These are phyloP conservation scores for Paramecium sexaurelia DNA, from an alignment of 73 alveolate genomes.

Conservation along the genomic window DNA sequence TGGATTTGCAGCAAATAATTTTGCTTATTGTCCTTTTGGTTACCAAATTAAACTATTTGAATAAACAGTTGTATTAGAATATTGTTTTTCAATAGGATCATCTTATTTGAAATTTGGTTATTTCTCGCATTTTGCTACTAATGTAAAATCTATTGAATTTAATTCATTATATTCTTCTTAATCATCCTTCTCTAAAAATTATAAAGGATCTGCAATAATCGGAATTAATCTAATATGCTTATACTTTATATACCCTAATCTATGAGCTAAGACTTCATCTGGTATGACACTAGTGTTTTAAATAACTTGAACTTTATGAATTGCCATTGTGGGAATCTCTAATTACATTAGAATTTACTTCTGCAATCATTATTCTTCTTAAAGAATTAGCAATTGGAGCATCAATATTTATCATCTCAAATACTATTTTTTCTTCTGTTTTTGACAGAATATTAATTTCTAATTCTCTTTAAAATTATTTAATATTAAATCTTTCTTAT, in stretches of 20 bases:
- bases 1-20: constrained; percentile 76
- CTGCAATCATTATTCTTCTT: constrained; percentile 96
- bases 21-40: constrained; percentile 84
- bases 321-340: constrained; percentile 97
- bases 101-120: constrained; percentile 74
- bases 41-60: constrained; percentile 83
- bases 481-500: constrained; percentile 23
- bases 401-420: constrained; percentile 92
- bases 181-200: constrained; percentile 74
- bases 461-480: neutral
- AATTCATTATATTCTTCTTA: constrained; percentile 85
- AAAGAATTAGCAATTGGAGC: constrained; percentile 97
- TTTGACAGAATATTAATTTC: constrained; percentile 30
- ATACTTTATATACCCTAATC: constrained; percentile 80
- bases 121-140: constrained; percentile 85
- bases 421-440: constrained; percentile 85
- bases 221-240: constrained; percentile 79
- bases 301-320: constrained; percentile 92
- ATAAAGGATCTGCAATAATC: constrained; percentile 92
- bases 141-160: constrained; percentile 82
- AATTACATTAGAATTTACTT: constrained; percentile 57
- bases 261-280: constrained; percentile 97
- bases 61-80: constrained; percentile 82
- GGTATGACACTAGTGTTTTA: constrained; percentile 97
- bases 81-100: constrained; percentile 71